Base-by-base conservation (phyloP, 2,329 filamentous ascomycete genomes). In the Penicillium janthinellum region DNA sequence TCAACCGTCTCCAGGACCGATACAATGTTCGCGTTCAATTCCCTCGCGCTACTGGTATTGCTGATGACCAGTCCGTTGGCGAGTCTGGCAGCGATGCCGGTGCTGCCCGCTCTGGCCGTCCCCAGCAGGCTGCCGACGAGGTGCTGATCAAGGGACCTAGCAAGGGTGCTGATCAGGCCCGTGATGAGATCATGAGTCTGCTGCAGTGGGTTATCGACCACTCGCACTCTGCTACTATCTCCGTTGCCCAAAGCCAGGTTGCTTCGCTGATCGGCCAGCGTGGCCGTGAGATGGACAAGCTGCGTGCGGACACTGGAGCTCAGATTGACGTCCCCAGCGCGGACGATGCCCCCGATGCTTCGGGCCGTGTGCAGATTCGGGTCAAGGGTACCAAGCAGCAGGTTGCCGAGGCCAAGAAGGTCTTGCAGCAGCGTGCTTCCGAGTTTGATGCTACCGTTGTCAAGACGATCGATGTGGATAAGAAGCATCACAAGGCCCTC, bases 21-120 rank as follows among this genome's bases (percentile, higher is more conserved):
- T 97, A 99, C 82, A 89, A 90, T 73, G 95, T 99, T 44, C 88
- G 93, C 64, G 95, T 99, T 69, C 94, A 97, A 79, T 99, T 99
- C 82, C 95, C 95, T 42, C 91, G 92, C 53, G 70, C 70, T 54
- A 75, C 74, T 52, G 75, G 64, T 44, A 39, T 56, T 54, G 83
- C 85, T 60, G 90, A 95, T 60, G 92, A 96, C 58, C 84, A 88
- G 59, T 86, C 87, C 14, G 84, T 85, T 63, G 84, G 82, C 14
- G 92, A 94, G 67, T 88, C 84, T 39, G 83, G 83, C 31, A 90
- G 88, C 64, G 90, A 94, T 60, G 81, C 81, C 54, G 81, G 81
- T 59, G 86, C 85, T 62, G 77, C 79, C 54, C 81, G 82, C 60
- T 87, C 87, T 73, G 81, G 83, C 50, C 85, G 87, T 64, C 85